A percentile compares a stretch with the other conserved stretches of the same genome.
These are phyloP conservation scores for Pholiota conissans DNA, from an alignment of 768 basidiomycete genomes.

Conservation along the genomic window DNA sequence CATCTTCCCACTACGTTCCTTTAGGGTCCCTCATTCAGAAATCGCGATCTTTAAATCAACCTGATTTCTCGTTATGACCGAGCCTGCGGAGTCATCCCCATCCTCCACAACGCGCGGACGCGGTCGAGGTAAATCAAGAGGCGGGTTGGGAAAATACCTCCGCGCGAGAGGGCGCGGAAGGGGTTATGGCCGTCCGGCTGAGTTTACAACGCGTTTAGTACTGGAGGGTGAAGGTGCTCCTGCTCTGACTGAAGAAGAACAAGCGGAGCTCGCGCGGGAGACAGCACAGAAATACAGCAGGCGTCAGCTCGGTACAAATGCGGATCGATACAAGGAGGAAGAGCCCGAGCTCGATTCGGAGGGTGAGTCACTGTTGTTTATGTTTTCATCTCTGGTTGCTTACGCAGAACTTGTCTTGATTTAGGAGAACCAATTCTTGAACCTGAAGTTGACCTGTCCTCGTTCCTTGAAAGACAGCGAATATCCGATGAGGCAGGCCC, in stretches of 20 bases:
- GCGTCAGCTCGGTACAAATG: constrained; percentile 66
- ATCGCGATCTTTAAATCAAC: not conserved
- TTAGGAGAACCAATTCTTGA: constrained; percentile 66
- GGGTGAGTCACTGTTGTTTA: constrained; percentile 39
- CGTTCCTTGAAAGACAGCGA: constrained; percentile 65
- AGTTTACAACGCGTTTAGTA: constrained; percentile 58
- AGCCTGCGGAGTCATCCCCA: constrained; percentile 8
- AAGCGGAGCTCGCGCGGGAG: constrained; percentile 52
- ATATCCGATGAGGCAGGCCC: constrained; percentile 38
- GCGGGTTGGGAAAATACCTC: constrained; percentile 73
- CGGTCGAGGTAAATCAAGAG: constrained; percentile 59
- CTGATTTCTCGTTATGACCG: constrained; percentile 10
- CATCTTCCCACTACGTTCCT: too few species aligned
- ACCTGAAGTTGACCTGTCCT: constrained; percentile 71
- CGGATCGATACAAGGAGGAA: constrained; percentile 71
- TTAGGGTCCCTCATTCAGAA: too few species aligned
- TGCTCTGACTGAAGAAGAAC: constrained; percentile 43
- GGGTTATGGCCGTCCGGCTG: constrained; percentile 62
- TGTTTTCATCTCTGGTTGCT: not conserved
- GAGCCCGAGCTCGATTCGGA: constrained; percentile 71
- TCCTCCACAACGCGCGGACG: constrained; percentile 34
- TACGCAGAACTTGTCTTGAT: too few species aligned
- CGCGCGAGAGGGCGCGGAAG: constrained; percentile 68
- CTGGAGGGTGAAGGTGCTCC: constrained; percentile 55
- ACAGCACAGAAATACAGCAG: constrained; percentile 49